A percentile compares a stretch with the other conserved stretches of the same genome.
Evolutionary conservation across 1,284 basidiomycete species (phyloP).

Genomic region (Apiotrichum sp.): DNA sequence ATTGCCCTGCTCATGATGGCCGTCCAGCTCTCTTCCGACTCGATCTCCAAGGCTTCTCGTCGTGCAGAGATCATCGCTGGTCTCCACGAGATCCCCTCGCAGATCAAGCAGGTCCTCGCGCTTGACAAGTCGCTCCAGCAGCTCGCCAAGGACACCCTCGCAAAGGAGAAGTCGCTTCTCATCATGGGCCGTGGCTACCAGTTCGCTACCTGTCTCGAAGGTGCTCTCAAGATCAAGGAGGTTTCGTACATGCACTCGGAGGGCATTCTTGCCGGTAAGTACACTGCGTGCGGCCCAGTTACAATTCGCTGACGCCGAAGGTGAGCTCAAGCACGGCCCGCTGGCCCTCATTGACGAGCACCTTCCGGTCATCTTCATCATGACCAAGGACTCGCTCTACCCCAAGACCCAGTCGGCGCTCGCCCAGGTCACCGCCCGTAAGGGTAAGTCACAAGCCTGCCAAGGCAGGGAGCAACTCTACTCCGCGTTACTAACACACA

Average conservation of each 20-base stretch:
- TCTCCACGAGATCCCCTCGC: constrained; percentile 78
- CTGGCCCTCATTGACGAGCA: constrained; percentile 67
- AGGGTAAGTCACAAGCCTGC: too few species aligned
- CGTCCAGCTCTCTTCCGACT: constrained; percentile 92
- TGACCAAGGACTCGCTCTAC: constrained; percentile 97
- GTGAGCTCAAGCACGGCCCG: constrained; percentile 95
- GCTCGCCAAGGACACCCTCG: constrained; percentile 66
- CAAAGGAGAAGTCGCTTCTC: constrained; percentile 79
- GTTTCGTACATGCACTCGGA: constrained; percentile 57
- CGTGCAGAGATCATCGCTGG: constrained; percentile 91
- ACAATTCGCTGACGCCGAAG: too few species aligned
- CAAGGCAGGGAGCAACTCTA: too few species aligned
- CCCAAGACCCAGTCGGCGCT: constrained; percentile 90
- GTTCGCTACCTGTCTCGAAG: constrained; percentile 94
- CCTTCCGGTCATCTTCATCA: constrained; percentile 78
- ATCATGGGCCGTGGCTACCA: constrained; percentile 99
- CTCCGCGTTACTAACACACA: too few species aligned
- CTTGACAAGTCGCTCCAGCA: constrained; percentile 74
- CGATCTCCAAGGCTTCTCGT: constrained; percentile 83
- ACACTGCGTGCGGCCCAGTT: too few species aligned
- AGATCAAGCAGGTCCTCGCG: constrained; percentile 83
- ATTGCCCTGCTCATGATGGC: constrained; percentile 98
- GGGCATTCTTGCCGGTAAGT: constrained; percentile 81
- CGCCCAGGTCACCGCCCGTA: constrained; percentile 92
- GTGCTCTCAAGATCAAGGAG: constrained; percentile 99